phyloP scores from a whole-genome alignment of 306 rosid species.

The Oemleria cerasiformis region DNA sequence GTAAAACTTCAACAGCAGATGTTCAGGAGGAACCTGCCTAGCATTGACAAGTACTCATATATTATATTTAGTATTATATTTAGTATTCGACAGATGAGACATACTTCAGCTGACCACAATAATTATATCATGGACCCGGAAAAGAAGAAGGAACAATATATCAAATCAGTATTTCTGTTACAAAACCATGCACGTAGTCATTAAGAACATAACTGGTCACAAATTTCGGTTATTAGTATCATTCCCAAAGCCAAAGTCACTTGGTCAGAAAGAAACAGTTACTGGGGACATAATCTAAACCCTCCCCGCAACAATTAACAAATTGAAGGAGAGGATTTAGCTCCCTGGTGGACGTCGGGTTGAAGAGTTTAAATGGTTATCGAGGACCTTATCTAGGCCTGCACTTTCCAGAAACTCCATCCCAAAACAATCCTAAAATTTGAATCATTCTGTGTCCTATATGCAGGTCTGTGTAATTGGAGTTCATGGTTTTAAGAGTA shows the following conservation, averaged over 20 bases:
- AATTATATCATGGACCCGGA: conserved; percentile 4
- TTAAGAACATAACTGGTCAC: neutral
- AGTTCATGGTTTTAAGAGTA: conserved; percentile 22
- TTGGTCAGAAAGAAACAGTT: conserved; percentile 2
- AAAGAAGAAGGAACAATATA: neutral
- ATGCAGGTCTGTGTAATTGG: neutral
- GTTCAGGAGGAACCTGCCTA: too few relatives aligned
- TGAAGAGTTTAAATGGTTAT: neutral
- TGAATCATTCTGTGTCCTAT: too few relatives aligned
- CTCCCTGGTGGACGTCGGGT: neutral
- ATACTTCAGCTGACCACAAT: neutral
- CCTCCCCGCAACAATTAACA: neutral
- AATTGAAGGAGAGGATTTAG: neutral
- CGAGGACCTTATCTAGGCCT: neutral
- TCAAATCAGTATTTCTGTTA: neutral
- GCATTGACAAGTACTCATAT: neutral
- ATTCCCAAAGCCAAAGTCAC: neutral
- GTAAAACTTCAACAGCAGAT: too few relatives aligned
- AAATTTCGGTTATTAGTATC: neutral
- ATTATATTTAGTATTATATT: neutral
- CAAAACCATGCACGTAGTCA: neutral
- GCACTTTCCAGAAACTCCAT: neutral
- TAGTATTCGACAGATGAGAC: neutral
- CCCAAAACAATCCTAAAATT: neutral
- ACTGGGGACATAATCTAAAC: neutral